A percentile compares a stretch with the other conserved stretches of the same genome.
Conservation (phyloP, 2,329 filamentous ascomycete genomes). For the Aspergillus neoniger region DNA sequence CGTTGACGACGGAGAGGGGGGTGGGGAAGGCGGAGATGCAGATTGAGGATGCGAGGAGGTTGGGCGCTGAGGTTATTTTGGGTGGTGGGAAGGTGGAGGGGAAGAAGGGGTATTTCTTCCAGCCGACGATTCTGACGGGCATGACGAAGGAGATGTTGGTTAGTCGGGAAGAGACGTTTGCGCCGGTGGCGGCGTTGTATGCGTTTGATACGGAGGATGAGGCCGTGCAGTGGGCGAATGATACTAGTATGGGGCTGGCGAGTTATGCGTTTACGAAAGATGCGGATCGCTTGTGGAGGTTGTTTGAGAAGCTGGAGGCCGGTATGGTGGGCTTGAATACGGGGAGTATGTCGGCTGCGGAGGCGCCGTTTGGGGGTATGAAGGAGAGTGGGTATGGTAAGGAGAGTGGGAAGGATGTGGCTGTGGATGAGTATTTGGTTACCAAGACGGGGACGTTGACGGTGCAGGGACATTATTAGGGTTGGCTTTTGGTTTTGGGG, state of each 20-base stretch:
- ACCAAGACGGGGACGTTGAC: constrained; percentile 68
- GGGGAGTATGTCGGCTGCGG: constrained; percentile 65
- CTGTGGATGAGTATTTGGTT: constrained; percentile 63
- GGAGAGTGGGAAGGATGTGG: constrained; percentile 67
- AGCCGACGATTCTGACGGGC: constrained; percentile 65
- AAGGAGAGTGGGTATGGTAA: constrained; percentile 70
- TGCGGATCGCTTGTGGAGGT: constrained; percentile 64
- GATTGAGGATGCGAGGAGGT: constrained; percentile 64
- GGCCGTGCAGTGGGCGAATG: constrained; percentile 60
- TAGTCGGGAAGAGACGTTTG: constrained; percentile 65
- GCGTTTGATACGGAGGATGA: constrained; percentile 68
- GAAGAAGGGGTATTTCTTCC: constrained; percentile 68
- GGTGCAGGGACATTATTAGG: constrained; percentile 55
- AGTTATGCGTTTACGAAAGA: constrained; percentile 71
- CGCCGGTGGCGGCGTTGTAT: constrained; percentile 64
- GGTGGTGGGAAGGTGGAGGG: constrained; percentile 55
- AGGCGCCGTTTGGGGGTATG: constrained; percentile 68
- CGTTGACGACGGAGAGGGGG: constrained; percentile 59
- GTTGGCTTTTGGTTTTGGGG: too few species aligned
- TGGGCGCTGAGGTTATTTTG: constrained; percentile 64
- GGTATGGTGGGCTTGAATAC: constrained; percentile 70
- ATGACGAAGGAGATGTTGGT: constrained; percentile 61
- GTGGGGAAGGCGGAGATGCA: constrained; percentile 60
- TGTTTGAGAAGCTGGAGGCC: constrained; percentile 68
- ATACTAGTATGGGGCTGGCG: constrained; percentile 66